Evolutionary conservation across 1,284 basidiomycete species (phyloP), one percentile per base, ranked within the genome.

Genomic region (Amylostereum areolatum): DNA sequence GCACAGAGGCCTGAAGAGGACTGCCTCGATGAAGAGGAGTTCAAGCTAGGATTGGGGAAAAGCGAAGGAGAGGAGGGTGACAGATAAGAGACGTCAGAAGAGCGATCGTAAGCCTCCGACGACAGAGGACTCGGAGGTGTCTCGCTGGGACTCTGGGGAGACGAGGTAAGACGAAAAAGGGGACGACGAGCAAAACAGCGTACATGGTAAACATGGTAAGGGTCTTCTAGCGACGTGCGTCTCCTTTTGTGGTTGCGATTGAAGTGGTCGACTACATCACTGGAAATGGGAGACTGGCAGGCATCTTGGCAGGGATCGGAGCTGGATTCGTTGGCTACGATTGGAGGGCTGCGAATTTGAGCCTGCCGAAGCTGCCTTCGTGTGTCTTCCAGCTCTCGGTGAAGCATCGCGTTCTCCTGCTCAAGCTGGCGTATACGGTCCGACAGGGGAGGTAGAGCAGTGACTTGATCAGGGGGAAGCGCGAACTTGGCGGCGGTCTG

Each of bases 401-500:
- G 74, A 4, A 89, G 70, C 11, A 80, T 69, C 42, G 73, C 67
- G 58, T 86, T 86, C 61, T 89, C 87, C 59, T 85, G 78, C 62
- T 89, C 83, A 47, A 90, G 78, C 60, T 89, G 86, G 30, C 81
- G 77, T 56, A 89, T 83, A 57, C 83, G 81, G 57, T 80, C 64
- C 11, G 83, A 70, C 0, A 84, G 83, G 0, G 85, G 82, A 0
- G 85, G 84, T 1, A 87, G 70, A 1, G 80, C 78, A 6, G 78
- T 74, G 28, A 86, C 77, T 55, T 88, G 81, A 57, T 89, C 85
- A 27, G 80, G 77, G 5, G 83, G 73, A 53, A 82, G 77, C 0
- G 81, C 81, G 34, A 89, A 71, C 18, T 18, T 18, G 18, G 18
- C 18, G 0, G 82, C 79, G 0, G 80, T 79, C 61, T 90, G 87